Base-by-base conservation (phyloP, 169 alveolate species). In the Cryptosporidium muris region DNA sequence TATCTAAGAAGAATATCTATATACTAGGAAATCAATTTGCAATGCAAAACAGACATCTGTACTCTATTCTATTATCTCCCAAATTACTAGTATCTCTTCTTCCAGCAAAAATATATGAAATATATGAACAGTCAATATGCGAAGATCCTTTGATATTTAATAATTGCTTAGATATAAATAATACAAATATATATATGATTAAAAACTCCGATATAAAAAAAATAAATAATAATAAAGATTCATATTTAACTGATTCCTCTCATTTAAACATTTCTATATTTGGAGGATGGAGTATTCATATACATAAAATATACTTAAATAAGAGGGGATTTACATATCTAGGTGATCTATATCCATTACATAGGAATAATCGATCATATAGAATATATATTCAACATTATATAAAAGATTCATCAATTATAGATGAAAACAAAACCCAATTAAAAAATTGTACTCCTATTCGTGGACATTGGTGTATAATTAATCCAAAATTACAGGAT, bases 51-150 rank as follows among this genome's bases (percentile, higher is more conserved):
- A 25, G 25, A 25, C 25, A 25, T 25, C 0, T 25, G 0, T 25
- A 25, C 25, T 25, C 25, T 25, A 25, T 25, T 25, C 25, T 25
- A 25, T 25, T 25, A 25, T 25, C 25, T 25, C 25, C 25, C 25
- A 25, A 25, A 47, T 34, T 37, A 37, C 3, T 51, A 8, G 45
- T 14, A 12, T 12, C 34, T 4, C 5, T 37, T 7, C 56, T 49
- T 45, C 51, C 43, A 37, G 38, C 51, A 16, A 36, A 66, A 7
- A 37, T 52, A n/a, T 42, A 45, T 74, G 9, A 25, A 4, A 43
- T 58, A 11, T 74, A 74, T 74, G 85, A 74, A 45, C 16, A 74
- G 25, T 36, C 47, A n/a, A 56, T 74, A 45, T 74, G 38, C 38
- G 14, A 58, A 16, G 85, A 74, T 58, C 85, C 85, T 34, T 6